phyloP scores from a whole-genome alignment of 73 alveolate genomes.

The Tetrahymena elliotti region DNA sequence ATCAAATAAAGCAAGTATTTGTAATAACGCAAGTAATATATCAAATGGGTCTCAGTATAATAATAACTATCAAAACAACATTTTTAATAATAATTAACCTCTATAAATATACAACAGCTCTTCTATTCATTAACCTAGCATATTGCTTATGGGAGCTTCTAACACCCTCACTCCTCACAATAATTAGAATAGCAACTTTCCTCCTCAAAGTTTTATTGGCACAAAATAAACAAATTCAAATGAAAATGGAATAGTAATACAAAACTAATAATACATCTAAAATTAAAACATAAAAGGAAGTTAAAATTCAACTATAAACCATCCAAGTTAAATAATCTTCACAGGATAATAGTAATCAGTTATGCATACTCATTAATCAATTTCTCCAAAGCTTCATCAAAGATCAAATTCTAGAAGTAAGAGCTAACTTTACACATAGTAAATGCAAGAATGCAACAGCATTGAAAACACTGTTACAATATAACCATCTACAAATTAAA shows the following conservation, averaged over 20 bases:
- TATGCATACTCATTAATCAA: neutral
- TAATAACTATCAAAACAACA: neutral
- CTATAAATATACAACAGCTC: neutral
- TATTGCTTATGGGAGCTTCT: neutral
- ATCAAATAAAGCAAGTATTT: neutral
- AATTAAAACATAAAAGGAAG: neutral
- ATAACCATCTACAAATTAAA: neutral
- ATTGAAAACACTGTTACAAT: neutral
- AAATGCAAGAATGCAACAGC: neutral
- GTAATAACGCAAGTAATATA: neutral
- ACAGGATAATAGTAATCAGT: neutral
- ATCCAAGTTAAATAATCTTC: neutral
- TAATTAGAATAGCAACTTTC: neutral
- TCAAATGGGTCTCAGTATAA: neutral
- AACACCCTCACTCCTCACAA: neutral
- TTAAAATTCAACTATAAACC: neutral
- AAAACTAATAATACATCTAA: neutral
- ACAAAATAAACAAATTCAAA: neutral
- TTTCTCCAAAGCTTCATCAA: neutral
- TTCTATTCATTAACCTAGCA: neutral
- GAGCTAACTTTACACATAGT: neutral
- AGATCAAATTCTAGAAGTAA: neutral
- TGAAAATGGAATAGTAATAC: neutral
- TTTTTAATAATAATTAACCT: neutral
- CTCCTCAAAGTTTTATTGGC: neutral